Evolutionary conservation across 2,329 filamentous ascomycete species (phyloP).

Genomic region (Xylariaceae sp.): DNA sequence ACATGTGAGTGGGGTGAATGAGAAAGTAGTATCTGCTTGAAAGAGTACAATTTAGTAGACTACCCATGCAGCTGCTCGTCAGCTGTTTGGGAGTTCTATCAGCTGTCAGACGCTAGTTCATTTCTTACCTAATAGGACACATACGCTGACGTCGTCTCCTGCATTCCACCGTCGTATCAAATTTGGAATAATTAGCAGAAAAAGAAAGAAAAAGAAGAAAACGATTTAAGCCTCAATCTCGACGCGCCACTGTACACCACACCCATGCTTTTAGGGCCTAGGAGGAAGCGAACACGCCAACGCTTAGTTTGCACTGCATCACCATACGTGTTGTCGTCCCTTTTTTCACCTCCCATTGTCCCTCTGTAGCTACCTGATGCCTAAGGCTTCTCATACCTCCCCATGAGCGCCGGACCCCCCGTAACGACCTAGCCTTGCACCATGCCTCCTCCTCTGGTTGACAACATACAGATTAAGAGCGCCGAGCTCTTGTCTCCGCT

Average conservation of each 20-base stretch:
- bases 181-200: background rate
- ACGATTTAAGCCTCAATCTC: background rate
- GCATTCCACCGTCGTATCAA: too few relatives aligned
- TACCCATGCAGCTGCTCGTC: too few relatives aligned
- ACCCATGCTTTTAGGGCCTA: background rate
- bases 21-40: too few relatives aligned
- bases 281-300: too few relatives aligned
- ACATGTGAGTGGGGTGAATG: too few relatives aligned
- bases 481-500: conserved; percentile 89
- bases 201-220: background rate
- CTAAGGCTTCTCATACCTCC: background rate
- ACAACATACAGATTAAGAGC: conserved; percentile 86
- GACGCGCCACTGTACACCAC: background rate
- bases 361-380: background rate
- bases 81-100: too few relatives aligned
- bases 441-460: conserved; percentile 70
- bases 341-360: background rate
- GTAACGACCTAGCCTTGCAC: conserved; percentile 1
- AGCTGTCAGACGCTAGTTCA: too few relatives aligned
- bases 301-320: background rate
- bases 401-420: background rate
- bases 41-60: too few relatives aligned
- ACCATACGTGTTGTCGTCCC: background rate
- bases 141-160: too few relatives aligned
- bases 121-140: too few relatives aligned